Conservation (phyloP, 495 filamentous ascomycete genomes). For the Neurospora sp. region DNA sequence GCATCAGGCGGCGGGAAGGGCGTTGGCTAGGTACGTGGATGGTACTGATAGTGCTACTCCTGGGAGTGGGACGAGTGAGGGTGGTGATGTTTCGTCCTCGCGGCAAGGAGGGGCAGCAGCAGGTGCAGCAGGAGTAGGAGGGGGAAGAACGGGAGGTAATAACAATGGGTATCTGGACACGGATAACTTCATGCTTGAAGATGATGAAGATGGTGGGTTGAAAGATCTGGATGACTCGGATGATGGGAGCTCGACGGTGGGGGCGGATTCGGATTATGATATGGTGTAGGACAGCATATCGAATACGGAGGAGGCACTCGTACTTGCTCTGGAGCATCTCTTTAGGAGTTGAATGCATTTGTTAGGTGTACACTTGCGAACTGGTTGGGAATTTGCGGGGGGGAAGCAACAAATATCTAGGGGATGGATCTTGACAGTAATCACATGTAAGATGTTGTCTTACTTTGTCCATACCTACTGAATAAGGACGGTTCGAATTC, state of each 20-base stretch:
- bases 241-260: background rate
- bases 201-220: background rate
- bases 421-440: no score
- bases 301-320: background rate
- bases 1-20: conserved; percentile 17
- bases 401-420: background rate
- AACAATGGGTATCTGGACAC: background rate
- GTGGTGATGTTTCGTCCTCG: background rate
- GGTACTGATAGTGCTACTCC: background rate
- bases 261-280: background rate
- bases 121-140: background rate
- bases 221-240: conserved; percentile 1
- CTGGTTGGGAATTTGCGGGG: background rate
- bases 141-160: background rate
- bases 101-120: background rate
- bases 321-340: background rate
- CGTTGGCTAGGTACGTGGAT: conserved; percentile 13
- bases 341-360: background rate
- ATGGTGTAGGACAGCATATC: background rate
- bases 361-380: background rate
- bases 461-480: no score
- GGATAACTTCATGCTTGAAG: background rate
- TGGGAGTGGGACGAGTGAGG: background rate
- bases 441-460: no score
- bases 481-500: no score